These are phyloP conservation scores for Salvia rosmarinus DNA, from an alignment of 257 asterid species.

Conservation along the genomic window DNA sequence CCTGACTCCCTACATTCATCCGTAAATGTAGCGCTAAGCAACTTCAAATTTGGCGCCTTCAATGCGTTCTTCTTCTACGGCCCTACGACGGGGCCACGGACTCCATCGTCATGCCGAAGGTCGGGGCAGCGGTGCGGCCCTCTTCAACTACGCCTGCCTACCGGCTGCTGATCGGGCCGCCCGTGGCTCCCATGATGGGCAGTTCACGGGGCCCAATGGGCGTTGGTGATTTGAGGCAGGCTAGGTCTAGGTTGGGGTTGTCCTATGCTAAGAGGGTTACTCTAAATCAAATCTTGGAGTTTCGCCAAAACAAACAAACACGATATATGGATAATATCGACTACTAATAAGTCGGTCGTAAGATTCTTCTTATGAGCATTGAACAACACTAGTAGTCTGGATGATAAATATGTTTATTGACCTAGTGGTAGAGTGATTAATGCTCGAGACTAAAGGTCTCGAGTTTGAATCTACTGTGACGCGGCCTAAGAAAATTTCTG, in stretches of 20 bases:
- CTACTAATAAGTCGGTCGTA: no score
- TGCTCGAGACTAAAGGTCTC: no score
- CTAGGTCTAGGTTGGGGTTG: conserved; percentile 83
- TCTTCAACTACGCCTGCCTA: conserved; percentile 87
- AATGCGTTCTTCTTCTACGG: conserved; percentile 86
- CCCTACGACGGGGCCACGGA: conserved; percentile 16
- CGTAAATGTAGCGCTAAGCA: no score
- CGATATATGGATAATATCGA: no score
- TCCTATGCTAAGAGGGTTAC: conserved; percentile 74
- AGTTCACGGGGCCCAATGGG: conserved; percentile 96
- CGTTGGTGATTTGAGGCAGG: conserved; percentile 76
- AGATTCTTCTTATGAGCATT: no score
- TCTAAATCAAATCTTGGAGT: conserved; percentile 71
- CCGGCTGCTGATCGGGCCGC: conserved; percentile 87
- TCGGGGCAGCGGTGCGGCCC: conserved; percentile 98
- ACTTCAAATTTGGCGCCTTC: conserved; percentile 89
- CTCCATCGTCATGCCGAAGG: conserved; percentile 67
- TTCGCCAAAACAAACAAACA: conserved; percentile 44
- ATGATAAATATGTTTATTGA: no score
- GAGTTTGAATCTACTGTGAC: no score
- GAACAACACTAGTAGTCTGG: no score
- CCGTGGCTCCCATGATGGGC: conserved; percentile 91
- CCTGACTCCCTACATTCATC: no score
- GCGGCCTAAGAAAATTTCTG: no score
- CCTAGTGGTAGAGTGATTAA: no score